phyloP scores from a whole-genome alignment of 768 basidiomycete genomes.

The Punctularia strigosozonata region DNA sequence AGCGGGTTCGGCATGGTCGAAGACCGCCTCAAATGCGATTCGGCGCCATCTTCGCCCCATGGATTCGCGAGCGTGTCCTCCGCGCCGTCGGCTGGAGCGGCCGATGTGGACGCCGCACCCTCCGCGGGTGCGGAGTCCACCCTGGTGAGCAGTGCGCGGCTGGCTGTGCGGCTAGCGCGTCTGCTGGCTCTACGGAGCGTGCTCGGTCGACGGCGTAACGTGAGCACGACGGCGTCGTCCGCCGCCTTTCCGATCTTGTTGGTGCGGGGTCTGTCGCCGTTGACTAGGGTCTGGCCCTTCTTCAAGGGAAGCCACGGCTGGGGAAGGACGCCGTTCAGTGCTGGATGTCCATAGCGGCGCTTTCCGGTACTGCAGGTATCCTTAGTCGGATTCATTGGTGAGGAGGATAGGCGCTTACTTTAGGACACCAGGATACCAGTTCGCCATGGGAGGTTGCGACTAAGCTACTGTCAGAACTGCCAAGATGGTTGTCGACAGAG shows the following conservation, averaged over 20 bases:
- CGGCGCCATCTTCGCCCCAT: conserved; percentile 43
- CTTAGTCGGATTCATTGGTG: neutral
- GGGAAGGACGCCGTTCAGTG: conserved; percentile 85
- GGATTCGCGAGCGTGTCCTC: conserved; percentile 30
- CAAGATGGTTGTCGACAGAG: neutral
- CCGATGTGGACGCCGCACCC: conserved; percentile 11
- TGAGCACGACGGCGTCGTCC: conserved; percentile 65
- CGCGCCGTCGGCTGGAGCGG: conserved; percentile 14
- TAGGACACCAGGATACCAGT: conserved; percentile 87
- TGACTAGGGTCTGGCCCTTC: conserved; percentile 67
- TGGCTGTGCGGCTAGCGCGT: neutral
- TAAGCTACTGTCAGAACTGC: conserved; percentile 17
- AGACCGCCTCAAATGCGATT: conserved; percentile 15
- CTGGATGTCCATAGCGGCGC: conserved; percentile 89
- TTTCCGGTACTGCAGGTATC: conserved; percentile 66
- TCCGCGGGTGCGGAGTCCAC: conserved; percentile 10
- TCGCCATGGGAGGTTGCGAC: conserved; percentile 96
- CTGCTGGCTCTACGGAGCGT: conserved; percentile 26
- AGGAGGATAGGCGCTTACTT: conserved; percentile 39
- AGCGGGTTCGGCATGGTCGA: conserved; percentile 6
- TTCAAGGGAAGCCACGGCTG: conserved; percentile 91
- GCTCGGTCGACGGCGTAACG: conserved; percentile 63
- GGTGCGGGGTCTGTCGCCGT: conserved; percentile 28
- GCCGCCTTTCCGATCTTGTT: conserved; percentile 24
- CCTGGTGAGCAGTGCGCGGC: conserved; percentile 6